A percentile compares a stretch with the other conserved stretches of the same genome.
Evolutionary conservation across 306 rosid genomes (phyloP).

Genomic region (Prunus davidiana): DNA sequence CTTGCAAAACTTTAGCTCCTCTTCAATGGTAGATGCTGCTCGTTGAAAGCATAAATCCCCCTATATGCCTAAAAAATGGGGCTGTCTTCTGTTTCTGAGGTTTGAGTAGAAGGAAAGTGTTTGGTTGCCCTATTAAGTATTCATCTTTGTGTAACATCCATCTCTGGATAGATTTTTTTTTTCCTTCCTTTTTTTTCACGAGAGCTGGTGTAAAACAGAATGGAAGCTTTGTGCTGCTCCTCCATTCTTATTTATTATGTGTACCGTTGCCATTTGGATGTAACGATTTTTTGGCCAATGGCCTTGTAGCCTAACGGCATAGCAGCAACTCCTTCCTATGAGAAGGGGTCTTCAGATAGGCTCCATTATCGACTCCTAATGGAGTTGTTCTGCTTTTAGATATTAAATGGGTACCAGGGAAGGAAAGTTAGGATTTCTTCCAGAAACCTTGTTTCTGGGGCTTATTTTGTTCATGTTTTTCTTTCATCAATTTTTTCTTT

Average conservation of each 20-base stretch:
- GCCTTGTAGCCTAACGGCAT: neutral
- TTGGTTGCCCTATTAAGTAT: neutral
- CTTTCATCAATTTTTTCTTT: neutral
- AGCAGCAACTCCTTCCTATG: neutral
- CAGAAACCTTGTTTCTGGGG: neutral
- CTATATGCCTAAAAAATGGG: neutral
- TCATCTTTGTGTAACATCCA: neutral
- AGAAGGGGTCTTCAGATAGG: neutral
- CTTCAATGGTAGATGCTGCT: neutral
- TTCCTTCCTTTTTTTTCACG: neutral
- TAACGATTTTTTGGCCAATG: neutral
- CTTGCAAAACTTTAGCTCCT: neutral
- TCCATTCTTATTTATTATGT: neutral
- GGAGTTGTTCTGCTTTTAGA: neutral
- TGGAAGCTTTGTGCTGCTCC: neutral
- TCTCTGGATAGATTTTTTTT: neutral
- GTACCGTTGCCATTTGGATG: neutral
- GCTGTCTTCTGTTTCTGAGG: neutral
- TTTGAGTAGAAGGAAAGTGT: no score
- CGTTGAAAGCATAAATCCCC: neutral
- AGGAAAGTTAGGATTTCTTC: neutral
- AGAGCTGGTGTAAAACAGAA: neutral
- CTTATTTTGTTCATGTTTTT: neutral
- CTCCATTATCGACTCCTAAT: neutral
- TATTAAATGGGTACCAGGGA: constrained; percentile 4